phyloP scores from a whole-genome alignment of 352 stramenopile species.

The Phytophthora europaea region DNA sequence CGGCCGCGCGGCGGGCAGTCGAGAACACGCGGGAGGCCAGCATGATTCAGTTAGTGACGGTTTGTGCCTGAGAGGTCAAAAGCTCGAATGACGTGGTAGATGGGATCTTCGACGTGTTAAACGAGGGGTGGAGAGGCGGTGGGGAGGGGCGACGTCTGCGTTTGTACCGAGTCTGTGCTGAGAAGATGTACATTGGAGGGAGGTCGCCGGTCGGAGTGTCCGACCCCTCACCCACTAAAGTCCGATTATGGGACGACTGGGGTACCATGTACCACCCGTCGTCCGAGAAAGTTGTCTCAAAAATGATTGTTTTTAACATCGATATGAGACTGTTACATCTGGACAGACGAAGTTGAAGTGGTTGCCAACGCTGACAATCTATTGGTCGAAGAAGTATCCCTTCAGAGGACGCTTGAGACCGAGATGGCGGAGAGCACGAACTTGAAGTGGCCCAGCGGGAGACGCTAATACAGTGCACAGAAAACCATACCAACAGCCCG shows the following conservation, averaged over 20 bases:
- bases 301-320: not conserved
- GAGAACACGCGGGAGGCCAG: slow-evolving; percentile 29
- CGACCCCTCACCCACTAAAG: slow-evolving; percentile 28
- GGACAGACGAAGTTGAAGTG: slow-evolving; percentile 21
- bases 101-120: slow-evolving; percentile 19
- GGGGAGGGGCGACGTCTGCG: slow-evolving; percentile 28
- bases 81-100: slow-evolving; percentile 31
- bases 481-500: not conserved
- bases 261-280: slow-evolving; percentile 6
- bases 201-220: slow-evolving; percentile 11
- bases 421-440: not conserved
- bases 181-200: not conserved
- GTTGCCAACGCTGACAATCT: not conserved
- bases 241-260: slow-evolving; percentile 15
- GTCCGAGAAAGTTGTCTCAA: slow-evolving; percentile 7
- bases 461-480: not conserved
- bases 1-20: slow-evolving; percentile 16
- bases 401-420: not conserved
- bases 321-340: not conserved
- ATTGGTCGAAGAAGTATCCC: not conserved
- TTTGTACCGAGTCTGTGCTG: slow-evolving; percentile 8
- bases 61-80: slow-evolving; percentile 31
- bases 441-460: not conserved
- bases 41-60: slow-evolving; percentile 22
- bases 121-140: slow-evolving; percentile 20